A percentile compares a stretch with the other conserved stretches of the same genome.
Conservation (phyloP, 306 rosid genomes). For the Cotoneaster glaucophyllus region DNA sequence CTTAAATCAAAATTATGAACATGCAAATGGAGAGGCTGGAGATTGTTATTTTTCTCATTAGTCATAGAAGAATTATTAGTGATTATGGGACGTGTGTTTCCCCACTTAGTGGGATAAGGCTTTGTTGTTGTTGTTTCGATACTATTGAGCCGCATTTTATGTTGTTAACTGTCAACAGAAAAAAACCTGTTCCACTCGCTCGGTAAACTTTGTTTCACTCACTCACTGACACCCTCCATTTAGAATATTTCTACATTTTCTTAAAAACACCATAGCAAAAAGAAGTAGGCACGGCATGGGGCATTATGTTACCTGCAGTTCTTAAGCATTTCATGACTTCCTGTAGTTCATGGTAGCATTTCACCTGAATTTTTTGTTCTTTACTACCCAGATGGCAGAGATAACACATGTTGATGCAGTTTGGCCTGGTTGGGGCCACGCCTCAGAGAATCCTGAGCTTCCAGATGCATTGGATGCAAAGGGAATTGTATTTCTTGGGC, state of each 20-base stretch:
- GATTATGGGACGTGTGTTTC: background rate
- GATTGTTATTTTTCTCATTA: background rate
- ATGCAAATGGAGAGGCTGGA: background rate
- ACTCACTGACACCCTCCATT: background rate
- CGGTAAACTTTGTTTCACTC: background rate
- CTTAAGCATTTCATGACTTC: constrained; percentile 2
- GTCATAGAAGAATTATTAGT: background rate
- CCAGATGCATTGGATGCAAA: constrained; percentile 89
- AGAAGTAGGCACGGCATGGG: background rate
- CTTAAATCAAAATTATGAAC: background rate
- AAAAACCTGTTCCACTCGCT: background rate
- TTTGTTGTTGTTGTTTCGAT: too few species aligned
- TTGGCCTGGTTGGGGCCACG: constrained; percentile 99
- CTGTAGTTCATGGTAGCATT: constrained; percentile 4
- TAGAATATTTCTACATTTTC: background rate
- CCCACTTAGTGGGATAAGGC: too few species aligned
- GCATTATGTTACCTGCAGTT: background rate
- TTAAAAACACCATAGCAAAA: background rate
- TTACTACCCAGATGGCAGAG: constrained; percentile 74
- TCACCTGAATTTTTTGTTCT: constrained; percentile 13
- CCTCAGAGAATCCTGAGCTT: constrained; percentile 96
- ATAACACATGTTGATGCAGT: constrained; percentile 95
- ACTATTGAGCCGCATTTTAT: background rate
- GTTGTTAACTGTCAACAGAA: background rate
- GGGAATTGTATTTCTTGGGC: constrained; percentile 95